phyloP scores from a whole-genome alignment of 345 rosid genomes.

The Hevea brasiliensis region DNA sequence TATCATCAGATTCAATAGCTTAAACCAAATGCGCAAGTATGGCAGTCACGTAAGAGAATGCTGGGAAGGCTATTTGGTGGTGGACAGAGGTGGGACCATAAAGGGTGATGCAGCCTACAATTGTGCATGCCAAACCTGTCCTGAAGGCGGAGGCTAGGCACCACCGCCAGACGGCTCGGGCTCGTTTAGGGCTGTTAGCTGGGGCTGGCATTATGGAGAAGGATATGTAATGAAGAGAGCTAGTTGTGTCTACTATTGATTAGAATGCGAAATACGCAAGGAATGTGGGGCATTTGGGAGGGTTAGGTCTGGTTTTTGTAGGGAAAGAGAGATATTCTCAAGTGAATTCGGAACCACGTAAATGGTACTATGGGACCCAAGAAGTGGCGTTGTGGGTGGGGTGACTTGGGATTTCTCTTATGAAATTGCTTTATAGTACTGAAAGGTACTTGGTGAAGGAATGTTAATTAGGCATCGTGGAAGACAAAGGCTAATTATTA shows the following conservation, averaged over 20 bases:
- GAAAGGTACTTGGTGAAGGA: neutral
- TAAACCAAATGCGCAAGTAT: too few relatives aligned
- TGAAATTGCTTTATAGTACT: neutral
- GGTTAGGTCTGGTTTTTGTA: neutral
- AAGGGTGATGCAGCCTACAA: constrained; percentile 63
- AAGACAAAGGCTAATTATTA: too few relatives aligned
- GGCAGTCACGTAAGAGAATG: constrained; percentile 74
- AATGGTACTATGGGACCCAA: neutral
- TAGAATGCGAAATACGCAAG: neutral
- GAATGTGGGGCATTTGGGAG: neutral
- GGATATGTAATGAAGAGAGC: constrained; percentile 3
- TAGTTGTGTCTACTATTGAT: too few relatives aligned
- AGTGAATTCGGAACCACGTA: constrained; percentile 8
- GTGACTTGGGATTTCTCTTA: constrained; percentile 2
- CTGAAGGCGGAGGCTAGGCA: constrained; percentile 71
- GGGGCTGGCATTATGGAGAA: constrained; percentile 17
- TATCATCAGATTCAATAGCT: too few relatives aligned
- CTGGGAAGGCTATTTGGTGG: constrained; percentile 57
- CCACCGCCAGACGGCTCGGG: constrained; percentile 55
- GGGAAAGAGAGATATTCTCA: neutral
- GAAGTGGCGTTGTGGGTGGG: neutral
- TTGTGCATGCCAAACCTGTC: constrained; percentile 72
- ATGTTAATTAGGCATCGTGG: too few relatives aligned
- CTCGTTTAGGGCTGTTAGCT: constrained; percentile 23
- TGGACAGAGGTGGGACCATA: constrained; percentile 57